Evolutionary conservation across 2,329 filamentous ascomycete species (phyloP).

Genomic region (Colletotrichum sp.): DNA sequence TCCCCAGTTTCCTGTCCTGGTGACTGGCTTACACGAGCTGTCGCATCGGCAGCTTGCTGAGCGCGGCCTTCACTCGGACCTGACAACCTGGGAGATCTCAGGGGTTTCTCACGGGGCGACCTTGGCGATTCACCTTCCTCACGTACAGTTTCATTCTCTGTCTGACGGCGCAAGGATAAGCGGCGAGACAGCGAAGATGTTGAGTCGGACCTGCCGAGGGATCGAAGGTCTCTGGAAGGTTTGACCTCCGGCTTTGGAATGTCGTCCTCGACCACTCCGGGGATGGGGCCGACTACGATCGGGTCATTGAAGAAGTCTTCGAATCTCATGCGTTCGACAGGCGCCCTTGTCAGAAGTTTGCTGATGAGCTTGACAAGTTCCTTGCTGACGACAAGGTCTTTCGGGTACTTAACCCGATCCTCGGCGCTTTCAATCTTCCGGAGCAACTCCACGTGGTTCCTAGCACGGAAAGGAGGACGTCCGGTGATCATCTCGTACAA

Average conservation of each 20-base stretch:
- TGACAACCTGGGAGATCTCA: constrained; percentile 43
- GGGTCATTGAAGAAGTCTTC: constrained; percentile 81
- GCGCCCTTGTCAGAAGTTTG: constrained; percentile 81
- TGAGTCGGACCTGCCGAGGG: constrained; percentile 29
- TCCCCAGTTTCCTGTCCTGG: constrained; percentile 52
- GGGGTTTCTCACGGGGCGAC: constrained; percentile 47
- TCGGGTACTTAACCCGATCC: constrained; percentile 83
- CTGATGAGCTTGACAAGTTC: constrained; percentile 84
- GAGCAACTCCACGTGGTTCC: constrained; percentile 92
- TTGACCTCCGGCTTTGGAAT: constrained; percentile 44
- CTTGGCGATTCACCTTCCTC: constrained; percentile 37
- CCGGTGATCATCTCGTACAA: constrained; percentile 95
- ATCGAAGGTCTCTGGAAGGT: constrained; percentile 38
- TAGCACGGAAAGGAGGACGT: constrained; percentile 87
- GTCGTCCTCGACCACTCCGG: constrained; percentile 82
- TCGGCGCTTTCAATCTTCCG: constrained; percentile 90
- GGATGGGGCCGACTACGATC: constrained; percentile 77
- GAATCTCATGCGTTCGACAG: constrained; percentile 85
- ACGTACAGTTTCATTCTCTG: constrained; percentile 39
- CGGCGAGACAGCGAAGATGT: constrained; percentile 34
- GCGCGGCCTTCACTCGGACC: constrained; percentile 35
- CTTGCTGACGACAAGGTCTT: constrained; percentile 71
- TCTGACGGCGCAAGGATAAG: constrained; percentile 45
- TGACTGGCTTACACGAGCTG: constrained; percentile 42
- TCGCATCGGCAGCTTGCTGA: constrained; percentile 30